Conservation (phyloP, 176 grass and related monocot species). For the Musa beccarii region DNA sequence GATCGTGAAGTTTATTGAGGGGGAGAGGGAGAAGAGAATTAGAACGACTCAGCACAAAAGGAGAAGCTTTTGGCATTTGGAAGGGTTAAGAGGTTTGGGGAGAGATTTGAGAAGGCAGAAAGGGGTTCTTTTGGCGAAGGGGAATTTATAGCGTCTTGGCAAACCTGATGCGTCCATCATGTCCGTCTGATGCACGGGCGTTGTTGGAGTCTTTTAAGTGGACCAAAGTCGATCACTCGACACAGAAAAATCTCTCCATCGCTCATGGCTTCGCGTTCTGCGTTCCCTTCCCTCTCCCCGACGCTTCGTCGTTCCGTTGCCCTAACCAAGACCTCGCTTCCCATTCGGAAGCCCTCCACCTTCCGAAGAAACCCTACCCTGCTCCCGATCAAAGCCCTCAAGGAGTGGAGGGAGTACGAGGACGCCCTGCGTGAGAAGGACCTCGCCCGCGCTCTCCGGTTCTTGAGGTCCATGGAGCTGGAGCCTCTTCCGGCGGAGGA, state of each 20-base stretch:
- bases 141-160: background rate
- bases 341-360: background rate
- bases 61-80: no score
- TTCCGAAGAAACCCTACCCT: background rate
- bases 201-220: background rate
- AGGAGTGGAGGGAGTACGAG: conserved; percentile 87
- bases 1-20: no score
- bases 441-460: conserved; percentile 69
- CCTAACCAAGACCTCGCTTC: background rate
- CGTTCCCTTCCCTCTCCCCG: background rate
- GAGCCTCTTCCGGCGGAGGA: conserved; percentile 7
- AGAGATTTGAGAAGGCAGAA: no score
- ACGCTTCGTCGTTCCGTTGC: background rate
- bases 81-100: no score
- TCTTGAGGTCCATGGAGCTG: conserved; percentile 59
- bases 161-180: background rate
- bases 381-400: conserved; percentile 43
- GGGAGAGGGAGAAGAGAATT: no score
- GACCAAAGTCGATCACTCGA: background rate
- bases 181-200: background rate
- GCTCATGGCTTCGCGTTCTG: background rate
- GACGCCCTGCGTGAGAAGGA: conserved; percentile 77
- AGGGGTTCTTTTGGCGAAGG: background rate
- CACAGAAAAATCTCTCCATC: background rate
- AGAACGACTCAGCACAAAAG: no score